Percentiles rank a stretch among this genome's conserved stretches.
Conservation (phyloP, 2,329 filamentous ascomycete genomes). For the Claviceps africana region DNA sequence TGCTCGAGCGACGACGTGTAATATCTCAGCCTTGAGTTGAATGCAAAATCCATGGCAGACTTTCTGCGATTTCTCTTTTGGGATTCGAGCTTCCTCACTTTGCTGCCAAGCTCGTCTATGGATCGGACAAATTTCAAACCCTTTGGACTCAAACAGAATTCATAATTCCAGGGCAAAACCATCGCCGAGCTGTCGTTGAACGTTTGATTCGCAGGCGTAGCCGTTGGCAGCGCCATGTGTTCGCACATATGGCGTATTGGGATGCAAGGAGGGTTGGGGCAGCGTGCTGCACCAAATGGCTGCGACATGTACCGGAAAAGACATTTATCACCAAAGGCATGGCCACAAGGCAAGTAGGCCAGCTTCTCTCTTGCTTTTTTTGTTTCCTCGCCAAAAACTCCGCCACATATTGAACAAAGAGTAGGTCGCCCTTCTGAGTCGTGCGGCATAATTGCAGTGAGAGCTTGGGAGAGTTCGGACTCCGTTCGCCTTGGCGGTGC, state of each 20-base stretch:
- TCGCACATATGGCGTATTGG: constrained; percentile 10
- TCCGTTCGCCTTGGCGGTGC: not conserved
- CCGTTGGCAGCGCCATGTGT: constrained; percentile 6
- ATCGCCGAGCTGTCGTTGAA: not conserved
- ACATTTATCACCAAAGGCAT: constrained; percentile 13
- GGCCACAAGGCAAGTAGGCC: constrained; percentile 15
- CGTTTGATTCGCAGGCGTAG: not conserved
- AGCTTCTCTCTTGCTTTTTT: constrained; percentile 5
- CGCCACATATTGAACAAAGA: constrained; percentile 5
- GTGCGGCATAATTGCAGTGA: not conserved
- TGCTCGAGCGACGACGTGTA: not conserved
- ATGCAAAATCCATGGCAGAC: not conserved
- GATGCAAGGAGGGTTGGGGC: constrained; percentile 7
- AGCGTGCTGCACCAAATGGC: not conserved
- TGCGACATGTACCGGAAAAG: constrained; percentile 6
- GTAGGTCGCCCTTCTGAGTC: not conserved
- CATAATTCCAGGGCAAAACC: constrained; percentile 9
- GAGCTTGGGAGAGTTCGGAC: constrained; percentile 1
- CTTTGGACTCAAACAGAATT: constrained; percentile 8
- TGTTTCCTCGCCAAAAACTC: not conserved
- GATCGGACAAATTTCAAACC: not conserved
- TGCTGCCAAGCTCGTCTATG: not conserved
- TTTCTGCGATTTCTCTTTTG: not conserved
- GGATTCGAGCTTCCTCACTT: constrained; percentile 1
- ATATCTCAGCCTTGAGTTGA: not conserved